Conservation (phyloP, 768 basidiomycete species). For the Fistulinella prunicolor region DNA sequence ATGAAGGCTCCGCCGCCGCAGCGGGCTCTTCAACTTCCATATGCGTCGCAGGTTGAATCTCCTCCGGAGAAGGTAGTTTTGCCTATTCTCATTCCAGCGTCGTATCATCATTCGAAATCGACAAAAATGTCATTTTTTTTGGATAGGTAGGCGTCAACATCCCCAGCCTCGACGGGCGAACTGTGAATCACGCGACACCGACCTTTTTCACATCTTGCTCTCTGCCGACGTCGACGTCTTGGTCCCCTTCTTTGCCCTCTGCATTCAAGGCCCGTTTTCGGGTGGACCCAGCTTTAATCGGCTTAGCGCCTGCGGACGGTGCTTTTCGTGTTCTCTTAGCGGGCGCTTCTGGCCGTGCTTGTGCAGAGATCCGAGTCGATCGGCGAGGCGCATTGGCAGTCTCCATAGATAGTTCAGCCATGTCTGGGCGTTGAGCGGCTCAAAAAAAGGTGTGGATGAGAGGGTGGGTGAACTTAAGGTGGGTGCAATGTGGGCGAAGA, state of each 20-base stretch:
- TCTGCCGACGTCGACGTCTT: conserved; percentile 11
- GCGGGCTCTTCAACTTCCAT: conserved; percentile 3
- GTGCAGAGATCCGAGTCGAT: conserved; percentile 54
- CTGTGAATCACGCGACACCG: not conserved
- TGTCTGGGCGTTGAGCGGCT: not conserved
- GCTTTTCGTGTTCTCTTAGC: conserved; percentile 14
- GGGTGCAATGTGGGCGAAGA: conserved; percentile 8
- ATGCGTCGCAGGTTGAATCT: not conserved
- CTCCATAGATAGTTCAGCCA: conserved; percentile 12
- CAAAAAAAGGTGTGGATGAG: not conserved
- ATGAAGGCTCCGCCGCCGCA: conserved; percentile 3
- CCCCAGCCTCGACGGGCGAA: not conserved
- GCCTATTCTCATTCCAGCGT: not conserved
- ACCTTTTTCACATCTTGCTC: conserved; percentile 28
- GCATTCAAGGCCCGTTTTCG: conserved; percentile 35
- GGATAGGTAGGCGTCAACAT: not conserved
- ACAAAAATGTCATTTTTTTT: not conserved
- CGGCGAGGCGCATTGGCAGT: conserved; percentile 43
- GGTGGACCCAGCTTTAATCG: conserved; percentile 32
- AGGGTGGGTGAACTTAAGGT: not conserved
- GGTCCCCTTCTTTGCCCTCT: conserved; percentile 16
- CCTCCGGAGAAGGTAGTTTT: not conserved
- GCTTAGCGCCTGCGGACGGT: conserved; percentile 18
- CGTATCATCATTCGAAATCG: not conserved
- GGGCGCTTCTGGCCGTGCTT: conserved; percentile 38